Percentiles rank a stretch among this genome's conserved stretches.
These are phyloP conservation scores for Fusarium sp. DNA, from an alignment of 2,329 filamentous ascomycete genomes.

Conservation along the genomic window DNA sequence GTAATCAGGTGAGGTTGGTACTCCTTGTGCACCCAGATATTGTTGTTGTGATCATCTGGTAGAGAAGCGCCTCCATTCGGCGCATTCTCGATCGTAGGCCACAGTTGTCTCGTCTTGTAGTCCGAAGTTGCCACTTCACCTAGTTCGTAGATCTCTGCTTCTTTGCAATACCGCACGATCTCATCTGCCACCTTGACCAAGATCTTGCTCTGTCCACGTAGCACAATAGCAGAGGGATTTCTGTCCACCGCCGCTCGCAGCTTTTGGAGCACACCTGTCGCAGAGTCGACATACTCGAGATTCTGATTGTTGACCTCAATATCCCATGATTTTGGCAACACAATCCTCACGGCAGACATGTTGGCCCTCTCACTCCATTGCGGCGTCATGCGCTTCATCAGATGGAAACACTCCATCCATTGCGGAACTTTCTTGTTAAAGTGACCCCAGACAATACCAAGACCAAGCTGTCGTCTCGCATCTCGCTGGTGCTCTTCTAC, in stretches of 20 bases:
- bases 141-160: slow-evolving; percentile 52
- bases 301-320: slow-evolving; percentile 50
- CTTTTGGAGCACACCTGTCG: slow-evolving; percentile 49
- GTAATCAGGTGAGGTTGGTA: slow-evolving; percentile 47
- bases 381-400: slow-evolving; percentile 54
- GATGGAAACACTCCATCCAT: slow-evolving; percentile 55
- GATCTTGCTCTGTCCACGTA: slow-evolving; percentile 48
- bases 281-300: slow-evolving; percentile 50
- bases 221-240: slow-evolving; percentile 48
- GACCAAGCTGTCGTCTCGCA: slow-evolving; percentile 52
- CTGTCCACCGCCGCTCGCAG: slow-evolving; percentile 51
- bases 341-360: slow-evolving; percentile 53
- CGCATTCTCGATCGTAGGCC: slow-evolving; percentile 50
- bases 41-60: slow-evolving; percentile 38
- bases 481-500: slow-evolving; percentile 33
- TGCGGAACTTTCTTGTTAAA: slow-evolving; percentile 47
- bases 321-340: slow-evolving; percentile 51
- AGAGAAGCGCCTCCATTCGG: slow-evolving; percentile 42
- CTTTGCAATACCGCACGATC: slow-evolving; percentile 46
- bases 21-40: slow-evolving; percentile 53
- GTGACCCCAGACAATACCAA: slow-evolving; percentile 50
- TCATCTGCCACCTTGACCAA: slow-evolving; percentile 52
- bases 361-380: slow-evolving; percentile 46
- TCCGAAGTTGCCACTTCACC: slow-evolving; percentile 51
- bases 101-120: slow-evolving; percentile 51